Conservation (phyloP, 2,329 filamentous ascomycete genomes). For the Trichoderma koningiopsis region DNA sequence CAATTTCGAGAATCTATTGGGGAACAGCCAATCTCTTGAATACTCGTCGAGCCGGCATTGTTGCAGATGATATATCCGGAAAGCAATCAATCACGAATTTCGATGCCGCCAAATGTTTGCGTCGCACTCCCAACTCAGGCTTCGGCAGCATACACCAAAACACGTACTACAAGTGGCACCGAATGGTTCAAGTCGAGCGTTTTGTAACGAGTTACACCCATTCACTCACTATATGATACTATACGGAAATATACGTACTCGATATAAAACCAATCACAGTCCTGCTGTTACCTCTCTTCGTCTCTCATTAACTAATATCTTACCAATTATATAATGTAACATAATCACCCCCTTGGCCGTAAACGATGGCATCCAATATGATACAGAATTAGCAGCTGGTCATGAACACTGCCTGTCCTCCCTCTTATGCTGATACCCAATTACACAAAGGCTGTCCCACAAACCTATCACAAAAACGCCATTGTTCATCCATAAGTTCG, state of each 20-base stretch:
- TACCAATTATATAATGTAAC: constrained; percentile 26
- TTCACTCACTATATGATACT: neutral
- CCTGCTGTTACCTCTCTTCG: neutral
- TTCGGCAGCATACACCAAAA: constrained; percentile 7
- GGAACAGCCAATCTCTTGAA: neutral
- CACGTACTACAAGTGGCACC: neutral
- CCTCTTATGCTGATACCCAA: constrained; percentile 9
- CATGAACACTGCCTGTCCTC: neutral
- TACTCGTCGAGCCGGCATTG: neutral
- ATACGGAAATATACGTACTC: neutral
- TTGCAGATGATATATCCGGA: neutral
- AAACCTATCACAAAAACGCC: constrained; percentile 23
- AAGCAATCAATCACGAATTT: neutral
- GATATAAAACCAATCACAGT: neutral
- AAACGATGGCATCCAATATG: constrained; percentile 22
- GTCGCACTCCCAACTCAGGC: constrained; percentile 12
- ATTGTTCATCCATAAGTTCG: constrained; percentile 14
- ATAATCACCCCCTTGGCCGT: constrained; percentile 25
- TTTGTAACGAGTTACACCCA: neutral
- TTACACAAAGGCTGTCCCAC: constrained; percentile 16
- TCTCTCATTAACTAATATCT: constrained; percentile 27
- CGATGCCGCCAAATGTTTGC: constrained; percentile 19
- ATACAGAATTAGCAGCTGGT: constrained; percentile 20
- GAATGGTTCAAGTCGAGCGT: neutral
- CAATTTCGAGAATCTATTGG: neutral